phyloP scores from a whole-genome alignment of 371 early-diverging fungal species.

The Batkoa obscura region DNA sequence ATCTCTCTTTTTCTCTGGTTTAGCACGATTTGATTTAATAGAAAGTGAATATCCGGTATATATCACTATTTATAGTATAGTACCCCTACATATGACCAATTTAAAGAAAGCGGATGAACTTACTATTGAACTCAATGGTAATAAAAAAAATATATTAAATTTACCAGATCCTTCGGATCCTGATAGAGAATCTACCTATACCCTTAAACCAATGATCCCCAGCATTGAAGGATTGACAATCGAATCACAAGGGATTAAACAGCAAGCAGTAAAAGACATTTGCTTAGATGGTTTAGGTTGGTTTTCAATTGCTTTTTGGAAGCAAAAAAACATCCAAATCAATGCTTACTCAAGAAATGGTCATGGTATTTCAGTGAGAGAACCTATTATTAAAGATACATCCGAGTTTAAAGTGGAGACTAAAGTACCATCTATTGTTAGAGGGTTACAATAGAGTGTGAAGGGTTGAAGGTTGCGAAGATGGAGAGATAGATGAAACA shows the following conservation, averaged over 20 bases:
- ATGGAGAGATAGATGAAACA: too few relatives aligned
- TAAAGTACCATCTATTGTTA: too few relatives aligned
- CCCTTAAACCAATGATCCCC: neutral
- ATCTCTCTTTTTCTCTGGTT: slow-evolving; percentile 33
- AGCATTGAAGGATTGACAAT: neutral
- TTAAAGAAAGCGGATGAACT: slow-evolving; percentile 14
- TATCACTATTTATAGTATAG: slow-evolving; percentile 30
- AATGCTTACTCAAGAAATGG: neutral
- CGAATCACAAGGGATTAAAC: neutral
- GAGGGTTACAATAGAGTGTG: too few relatives aligned
- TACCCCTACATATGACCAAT: slow-evolving; percentile 33
- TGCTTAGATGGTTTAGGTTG: neutral
- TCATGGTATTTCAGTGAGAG: neutral
- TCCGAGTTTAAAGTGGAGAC: too few relatives aligned
- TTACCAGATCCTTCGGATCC: slow-evolving; percentile 7
- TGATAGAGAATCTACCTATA: neutral
- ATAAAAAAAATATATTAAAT: neutral
- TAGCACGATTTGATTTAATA: slow-evolving; percentile 39
- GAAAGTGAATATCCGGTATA: slow-evolving; percentile 19
- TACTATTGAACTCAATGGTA: neutral
- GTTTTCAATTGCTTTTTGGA: neutral
- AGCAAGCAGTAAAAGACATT: neutral
- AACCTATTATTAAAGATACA: neutral
- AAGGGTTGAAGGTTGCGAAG: too few relatives aligned
- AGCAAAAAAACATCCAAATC: neutral